Conservation (phyloP, 768 basidiomycete species). For the Pleurotus salmoneostramineus region DNA sequence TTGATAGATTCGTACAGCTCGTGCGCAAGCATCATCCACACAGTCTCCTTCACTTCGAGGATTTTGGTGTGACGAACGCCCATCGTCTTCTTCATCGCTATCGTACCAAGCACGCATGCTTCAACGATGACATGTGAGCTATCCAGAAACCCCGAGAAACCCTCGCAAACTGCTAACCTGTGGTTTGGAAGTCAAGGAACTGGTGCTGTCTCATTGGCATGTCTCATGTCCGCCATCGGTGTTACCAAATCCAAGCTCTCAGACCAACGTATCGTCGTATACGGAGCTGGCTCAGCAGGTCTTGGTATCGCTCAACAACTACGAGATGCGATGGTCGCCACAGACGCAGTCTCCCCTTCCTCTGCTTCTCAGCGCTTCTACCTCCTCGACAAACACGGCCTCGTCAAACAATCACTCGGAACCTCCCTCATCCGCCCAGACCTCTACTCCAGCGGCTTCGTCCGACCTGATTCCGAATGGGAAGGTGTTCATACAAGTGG, state of each 20-base stretch:
- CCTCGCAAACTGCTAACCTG: neutral
- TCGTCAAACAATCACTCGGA: slow-evolving; percentile 48
- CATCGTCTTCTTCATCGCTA: slow-evolving; percentile 62
- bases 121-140: slow-evolving; percentile 82
- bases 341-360: slow-evolving; percentile 43
- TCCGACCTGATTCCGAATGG: slow-evolving; percentile 58
- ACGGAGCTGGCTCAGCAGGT: slow-evolving; percentile 81
- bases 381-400: slow-evolving; percentile 66
- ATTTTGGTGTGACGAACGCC: slow-evolving; percentile 79
- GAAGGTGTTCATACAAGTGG: slow-evolving; percentile 27
- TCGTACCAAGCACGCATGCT: slow-evolving; percentile 55
- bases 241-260: slow-evolving; percentile 61
- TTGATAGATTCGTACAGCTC: slow-evolving; percentile 66
- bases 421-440: slow-evolving; percentile 38
- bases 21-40: slow-evolving; percentile 68
- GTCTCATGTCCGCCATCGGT: slow-evolving; percentile 62
- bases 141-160: neutral
- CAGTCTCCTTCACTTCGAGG: slow-evolving; percentile 77
- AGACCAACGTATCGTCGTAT: slow-evolving; percentile 75
- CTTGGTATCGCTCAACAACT: slow-evolving; percentile 76
- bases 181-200: slow-evolving; percentile 57
- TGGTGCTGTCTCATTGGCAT: slow-evolving; percentile 70
- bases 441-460: slow-evolving; percentile 42
- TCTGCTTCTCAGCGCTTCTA: slow-evolving; percentile 69
- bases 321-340: slow-evolving; percentile 67